Base-by-base conservation (phyloP, 495 filamentous ascomycete species). In the Podospora pseudocomata region DNA sequence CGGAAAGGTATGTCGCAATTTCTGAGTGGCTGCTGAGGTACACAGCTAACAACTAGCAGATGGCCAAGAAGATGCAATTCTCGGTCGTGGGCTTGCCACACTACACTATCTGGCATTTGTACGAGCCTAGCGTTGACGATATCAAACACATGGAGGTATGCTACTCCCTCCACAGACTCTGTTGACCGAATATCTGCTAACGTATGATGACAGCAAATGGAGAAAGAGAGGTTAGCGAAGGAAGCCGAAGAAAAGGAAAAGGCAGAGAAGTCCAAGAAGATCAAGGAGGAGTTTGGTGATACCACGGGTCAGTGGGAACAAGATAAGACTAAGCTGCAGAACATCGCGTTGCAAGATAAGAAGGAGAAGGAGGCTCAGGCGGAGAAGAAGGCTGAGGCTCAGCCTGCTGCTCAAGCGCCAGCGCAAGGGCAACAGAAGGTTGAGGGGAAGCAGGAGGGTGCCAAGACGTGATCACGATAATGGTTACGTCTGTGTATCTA, bases 61-160 rank as follows among this genome's bases (percentile, higher is more conserved):
- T 99, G 96, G 92, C 96, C 15, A 94, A 91, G 76, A 89, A 91
- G 32, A 97, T 98, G 94, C 82, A 89, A 56, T 97, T 92, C 77
- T 97, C 93, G 0, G 96, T 99, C n/a, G 88, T 98, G 68, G 96
- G 96, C 3, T 83, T 99, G 53, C 96, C 96, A 5, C 96, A 99
- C 74, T 99, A 99, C 78, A 97, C 93, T 0, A 97, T 99, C 66
- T 99, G 96, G 96, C 96, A 99, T 89, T 83, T 97, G 63, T 99
- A 99, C 81, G 96, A 99, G 77, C 96, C 96, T 15, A 96, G 92
- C 68, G 92, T 97, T 13, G 96, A 99, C 73, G 96, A 99, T 73
- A 91, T 98, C 63, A 88, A 91, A 63, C 96, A 97, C 71, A 99
- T 99, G 96, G 94, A 94, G 81, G 85, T 86, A 73, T 68, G 83